Conservation (phyloP, 345 rosid genomes). For the Salix viminalis region DNA sequence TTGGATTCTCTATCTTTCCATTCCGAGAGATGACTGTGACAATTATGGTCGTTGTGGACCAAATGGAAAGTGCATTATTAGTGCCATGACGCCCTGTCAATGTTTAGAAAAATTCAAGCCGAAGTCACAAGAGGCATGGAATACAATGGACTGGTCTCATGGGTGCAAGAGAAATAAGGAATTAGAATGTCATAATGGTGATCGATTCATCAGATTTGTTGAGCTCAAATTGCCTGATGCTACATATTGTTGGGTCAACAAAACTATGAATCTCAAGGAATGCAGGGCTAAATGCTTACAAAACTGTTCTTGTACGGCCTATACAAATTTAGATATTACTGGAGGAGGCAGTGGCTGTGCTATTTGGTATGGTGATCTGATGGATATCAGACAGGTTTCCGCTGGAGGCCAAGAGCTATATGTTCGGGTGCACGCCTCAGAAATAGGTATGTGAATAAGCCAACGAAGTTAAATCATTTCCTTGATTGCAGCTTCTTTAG, state of each 20-base stretch:
- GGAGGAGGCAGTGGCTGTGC: slow-evolving; percentile 14
- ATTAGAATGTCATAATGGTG: slow-evolving; percentile 1
- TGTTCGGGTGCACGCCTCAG: slow-evolving; percentile 7
- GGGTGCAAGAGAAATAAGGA: slow-evolving; percentile 4
- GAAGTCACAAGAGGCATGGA: background rate
- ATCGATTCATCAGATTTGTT: background rate
- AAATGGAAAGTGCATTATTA: slow-evolving; percentile 6
- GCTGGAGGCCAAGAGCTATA: slow-evolving; percentile 3
- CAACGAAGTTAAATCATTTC: background rate
- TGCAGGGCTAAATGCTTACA: slow-evolving; percentile 9
- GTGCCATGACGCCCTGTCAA: slow-evolving; percentile 5
- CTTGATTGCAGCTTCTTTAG: background rate
- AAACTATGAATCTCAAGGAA: background rate
- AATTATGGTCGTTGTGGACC: slow-evolving; percentile 5
- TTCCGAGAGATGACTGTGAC: slow-evolving; percentile 7
- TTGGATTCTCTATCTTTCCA: background rate
- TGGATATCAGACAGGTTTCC: background rate
- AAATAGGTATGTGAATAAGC: background rate
- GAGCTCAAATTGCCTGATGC: slow-evolving; percentile 17
- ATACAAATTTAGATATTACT: background rate
- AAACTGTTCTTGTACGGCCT: slow-evolving; percentile 21
- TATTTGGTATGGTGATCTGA: slow-evolving; percentile 16
- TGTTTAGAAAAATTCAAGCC: slow-evolving; percentile 18
- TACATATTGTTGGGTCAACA: background rate
- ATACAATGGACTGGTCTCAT: background rate